Evolutionary conservation across 176 grass and related monocot species (phyloP).

Genomic region (Leersia perrieri): DNA sequence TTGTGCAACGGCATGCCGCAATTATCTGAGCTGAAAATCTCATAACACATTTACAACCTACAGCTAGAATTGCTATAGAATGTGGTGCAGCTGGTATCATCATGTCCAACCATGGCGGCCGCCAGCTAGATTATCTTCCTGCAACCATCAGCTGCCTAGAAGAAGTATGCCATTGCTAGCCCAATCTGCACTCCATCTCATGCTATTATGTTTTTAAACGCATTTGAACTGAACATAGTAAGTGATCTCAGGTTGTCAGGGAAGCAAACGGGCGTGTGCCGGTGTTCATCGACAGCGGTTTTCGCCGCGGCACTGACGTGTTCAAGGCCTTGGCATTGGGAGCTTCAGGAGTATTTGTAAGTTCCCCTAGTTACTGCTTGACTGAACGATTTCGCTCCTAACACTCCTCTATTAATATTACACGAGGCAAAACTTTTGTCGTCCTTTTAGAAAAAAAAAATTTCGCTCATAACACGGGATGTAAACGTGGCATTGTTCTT

Average conservation of each 20-base stretch:
- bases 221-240: neutral
- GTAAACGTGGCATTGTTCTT: neutral
- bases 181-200: neutral
- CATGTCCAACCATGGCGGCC: slow-evolving; percentile 90
- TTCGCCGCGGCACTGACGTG: slow-evolving; percentile 85
- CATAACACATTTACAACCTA: slow-evolving; percentile 8
- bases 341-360: slow-evolving; percentile 90
- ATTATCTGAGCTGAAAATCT: neutral
- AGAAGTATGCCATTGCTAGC: slow-evolving; percentile 46
- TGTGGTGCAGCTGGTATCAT: slow-evolving; percentile 71
- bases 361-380: neutral
- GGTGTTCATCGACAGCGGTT: slow-evolving; percentile 84
- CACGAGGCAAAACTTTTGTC: too few relatives aligned
- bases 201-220: neutral
- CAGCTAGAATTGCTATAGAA: slow-evolving; percentile 72
- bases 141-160: slow-evolving; percentile 92
- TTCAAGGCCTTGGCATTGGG: slow-evolving; percentile 86
- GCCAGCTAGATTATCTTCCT: slow-evolving; percentile 86
- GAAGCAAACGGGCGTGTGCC: slow-evolving; percentile 64
- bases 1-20: neutral
- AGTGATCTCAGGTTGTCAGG: slow-evolving; percentile 59
- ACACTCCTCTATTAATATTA: too few relatives aligned
- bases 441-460: too few relatives aligned
- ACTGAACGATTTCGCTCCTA: neutral
- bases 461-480: neutral